phyloP scores from a whole-genome alignment of 179 eudicot species.

The Patellifolia procumbens region DNA sequence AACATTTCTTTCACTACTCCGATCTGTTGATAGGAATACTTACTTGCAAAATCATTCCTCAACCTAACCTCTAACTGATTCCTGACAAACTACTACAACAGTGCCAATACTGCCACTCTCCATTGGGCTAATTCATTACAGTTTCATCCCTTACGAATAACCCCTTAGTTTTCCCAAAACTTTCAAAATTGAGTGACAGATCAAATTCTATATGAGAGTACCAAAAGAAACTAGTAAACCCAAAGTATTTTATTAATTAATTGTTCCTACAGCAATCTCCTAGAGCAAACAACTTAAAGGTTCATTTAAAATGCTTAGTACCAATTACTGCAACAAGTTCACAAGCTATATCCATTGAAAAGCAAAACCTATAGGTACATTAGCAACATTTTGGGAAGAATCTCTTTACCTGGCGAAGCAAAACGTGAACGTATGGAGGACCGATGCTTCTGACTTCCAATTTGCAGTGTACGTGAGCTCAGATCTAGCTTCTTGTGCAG shows the following conservation, averaged over 20 bases:
- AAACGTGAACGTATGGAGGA: conserved; percentile 58
- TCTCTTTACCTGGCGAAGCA: conserved; percentile 57
- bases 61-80: no score
- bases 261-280: neutral
- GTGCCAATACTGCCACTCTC: no score
- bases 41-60: no score
- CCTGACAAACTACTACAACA: no score
- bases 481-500: conserved; percentile 63
- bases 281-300: neutral
- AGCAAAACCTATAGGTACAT: neutral
- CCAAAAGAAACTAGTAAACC: no score
- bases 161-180: neutral
- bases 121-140: no score
- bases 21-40: no score
- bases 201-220: neutral
- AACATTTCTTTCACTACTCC: no score
- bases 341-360: neutral
- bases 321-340: neutral
- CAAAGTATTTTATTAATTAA: neutral
- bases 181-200: neutral
- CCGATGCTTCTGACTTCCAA: conserved; percentile 59
- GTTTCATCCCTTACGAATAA: neutral
- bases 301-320: neutral
- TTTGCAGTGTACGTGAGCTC: conserved; percentile 39
- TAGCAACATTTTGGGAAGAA: neutral